These are phyloP conservation scores for Ilex paraguariensis DNA, from an alignment of 305 asterid species.

Conservation along the genomic window DNA sequence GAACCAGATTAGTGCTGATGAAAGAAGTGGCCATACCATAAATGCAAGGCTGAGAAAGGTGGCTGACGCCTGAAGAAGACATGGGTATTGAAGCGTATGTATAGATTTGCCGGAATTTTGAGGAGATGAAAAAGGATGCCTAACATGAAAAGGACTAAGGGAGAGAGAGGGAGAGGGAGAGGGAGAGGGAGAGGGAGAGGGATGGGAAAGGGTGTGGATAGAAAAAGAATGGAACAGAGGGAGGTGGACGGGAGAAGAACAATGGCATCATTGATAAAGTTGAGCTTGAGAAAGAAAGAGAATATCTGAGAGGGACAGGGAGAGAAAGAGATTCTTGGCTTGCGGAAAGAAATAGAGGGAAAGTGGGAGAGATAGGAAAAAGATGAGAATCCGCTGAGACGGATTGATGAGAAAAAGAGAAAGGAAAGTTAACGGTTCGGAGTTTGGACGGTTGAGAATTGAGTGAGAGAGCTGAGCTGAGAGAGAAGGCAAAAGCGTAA, in stretches of 20 bases:
- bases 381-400: constrained; percentile 41
- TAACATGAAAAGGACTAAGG: constrained; percentile 58
- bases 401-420: constrained; percentile 16
- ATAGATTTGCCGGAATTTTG: constrained; percentile 29
- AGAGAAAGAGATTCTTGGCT: constrained; percentile 87
- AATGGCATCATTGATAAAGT: constrained; percentile 93
- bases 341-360: constrained; percentile 52
- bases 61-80: constrained; percentile 69
- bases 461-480: not conserved
- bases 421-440: constrained; percentile 31
- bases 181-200: constrained; percentile 16
- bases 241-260: constrained; percentile 22
- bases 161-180: constrained; percentile 19
- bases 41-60: constrained; percentile 70
- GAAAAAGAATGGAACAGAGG: constrained; percentile 18
- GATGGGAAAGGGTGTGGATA: constrained; percentile 7
- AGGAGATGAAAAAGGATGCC: constrained; percentile 42
- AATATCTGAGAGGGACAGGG: constrained; percentile 45
- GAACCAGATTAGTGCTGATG: constrained; percentile 1
- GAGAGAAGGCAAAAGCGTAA: not conserved
- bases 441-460: constrained; percentile 53
- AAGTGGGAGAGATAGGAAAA: constrained; percentile 30
- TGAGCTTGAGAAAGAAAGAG: constrained; percentile 41
- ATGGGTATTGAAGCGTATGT: constrained; percentile 34
- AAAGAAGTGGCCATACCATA: constrained; percentile 38